Evolutionary conservation across 768 basidiomycete species (phyloP).

Genomic region (Lactifluus subvellereus): DNA sequence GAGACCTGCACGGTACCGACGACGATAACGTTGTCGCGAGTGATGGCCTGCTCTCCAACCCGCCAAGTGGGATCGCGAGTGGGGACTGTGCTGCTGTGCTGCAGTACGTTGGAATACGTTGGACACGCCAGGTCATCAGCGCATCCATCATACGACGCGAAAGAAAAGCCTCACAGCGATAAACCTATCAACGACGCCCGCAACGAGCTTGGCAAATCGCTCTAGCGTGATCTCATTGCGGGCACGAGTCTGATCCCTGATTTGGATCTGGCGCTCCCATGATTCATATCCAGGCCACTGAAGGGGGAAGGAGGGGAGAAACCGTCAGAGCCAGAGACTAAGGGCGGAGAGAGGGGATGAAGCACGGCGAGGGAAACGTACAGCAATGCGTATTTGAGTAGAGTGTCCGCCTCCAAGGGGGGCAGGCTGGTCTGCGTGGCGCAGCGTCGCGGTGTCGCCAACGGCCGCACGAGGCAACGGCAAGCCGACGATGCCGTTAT

Average conservation of each 20-base stretch:
- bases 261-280: conserved; percentile 21
- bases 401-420: conserved; percentile 19
- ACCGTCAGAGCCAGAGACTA: too few species aligned
- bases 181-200: conserved; percentile 20
- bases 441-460: conserved; percentile 10
- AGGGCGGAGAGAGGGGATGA: neutral
- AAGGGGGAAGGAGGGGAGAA: neutral
- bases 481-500: conserved; percentile 10
- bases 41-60: conserved; percentile 4
- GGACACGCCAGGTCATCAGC: neutral
- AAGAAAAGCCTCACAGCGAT: conserved; percentile 6
- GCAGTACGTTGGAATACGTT: neutral
- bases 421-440: neutral
- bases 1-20: conserved; percentile 21
- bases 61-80: neutral
- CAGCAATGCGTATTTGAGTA: conserved; percentile 18
- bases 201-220: conserved; percentile 17
- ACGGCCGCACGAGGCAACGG: neutral
- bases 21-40: conserved; percentile 3
- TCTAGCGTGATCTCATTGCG: conserved; percentile 22
- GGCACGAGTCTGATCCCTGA: conserved; percentile 17
- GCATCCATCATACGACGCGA: neutral
- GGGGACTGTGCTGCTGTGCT: neutral
- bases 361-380: neutral
- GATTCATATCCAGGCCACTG: conserved; percentile 19